Evolutionary conservation across 164 flowering plant genomes (phyloP).

Genomic region (Houttuynia cordata): DNA sequence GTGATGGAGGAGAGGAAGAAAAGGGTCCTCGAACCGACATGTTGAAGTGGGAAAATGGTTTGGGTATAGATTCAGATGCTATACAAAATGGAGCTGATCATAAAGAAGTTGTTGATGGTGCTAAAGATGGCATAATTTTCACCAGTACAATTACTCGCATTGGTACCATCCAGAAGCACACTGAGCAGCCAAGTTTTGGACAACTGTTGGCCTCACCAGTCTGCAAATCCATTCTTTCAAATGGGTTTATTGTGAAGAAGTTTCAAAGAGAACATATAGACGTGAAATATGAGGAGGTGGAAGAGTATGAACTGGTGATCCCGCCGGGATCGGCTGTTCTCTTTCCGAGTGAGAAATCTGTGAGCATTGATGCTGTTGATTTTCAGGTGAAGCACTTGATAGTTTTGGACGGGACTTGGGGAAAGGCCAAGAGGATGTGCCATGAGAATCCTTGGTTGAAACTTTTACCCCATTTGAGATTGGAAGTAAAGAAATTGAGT

Average conservation of each 20-base stretch:
- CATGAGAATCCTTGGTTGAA: constrained; percentile 85
- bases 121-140: constrained; percentile 1
- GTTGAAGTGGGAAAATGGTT: not conserved
- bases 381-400: constrained; percentile 68
- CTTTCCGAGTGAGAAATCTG: constrained; percentile 47
- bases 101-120: constrained; percentile 24
- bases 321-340: constrained; percentile 64
- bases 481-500: constrained; percentile 46
- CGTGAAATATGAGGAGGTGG: constrained; percentile 18
- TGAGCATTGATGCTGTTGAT: constrained; percentile 24
- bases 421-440: constrained; percentile 71
- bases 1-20: too few species aligned
- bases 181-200: constrained; percentile 20
- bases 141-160: constrained; percentile 20
- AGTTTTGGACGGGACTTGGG: constrained; percentile 94
- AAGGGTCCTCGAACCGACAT: too few species aligned
- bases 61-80: not conserved
- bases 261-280: constrained; percentile 16
- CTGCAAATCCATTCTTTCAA: constrained; percentile 24
- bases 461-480: constrained; percentile 66
- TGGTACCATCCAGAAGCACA: constrained; percentile 8
- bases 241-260: constrained; percentile 58
- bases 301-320: constrained; percentile 48
- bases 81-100: not conserved
- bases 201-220: constrained; percentile 17